A percentile compares a stretch with the other conserved stretches of the same genome.
These are phyloP conservation scores for Coriaria nepalensis DNA, from an alignment of 306 rosid species.

Conservation along the genomic window DNA sequence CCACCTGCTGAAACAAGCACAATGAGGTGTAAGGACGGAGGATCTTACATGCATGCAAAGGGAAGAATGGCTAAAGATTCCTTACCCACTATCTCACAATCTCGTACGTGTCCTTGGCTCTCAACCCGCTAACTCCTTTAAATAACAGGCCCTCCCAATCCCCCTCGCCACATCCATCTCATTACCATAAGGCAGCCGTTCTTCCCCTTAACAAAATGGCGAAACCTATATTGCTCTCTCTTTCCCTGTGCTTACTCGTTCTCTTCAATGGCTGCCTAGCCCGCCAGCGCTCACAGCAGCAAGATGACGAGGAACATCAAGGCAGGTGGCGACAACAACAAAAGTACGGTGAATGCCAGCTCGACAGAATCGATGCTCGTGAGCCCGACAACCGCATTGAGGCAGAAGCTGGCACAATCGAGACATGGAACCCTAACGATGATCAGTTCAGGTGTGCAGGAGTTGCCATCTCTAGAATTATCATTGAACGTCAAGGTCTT, in stretches of 20 bases:
- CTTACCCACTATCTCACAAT: neutral
- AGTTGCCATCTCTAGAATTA: slow-evolving; percentile 15
- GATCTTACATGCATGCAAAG: slow-evolving; percentile 11
- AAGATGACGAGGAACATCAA: slow-evolving; percentile 10
- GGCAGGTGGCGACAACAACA: neutral
- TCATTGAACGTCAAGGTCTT: slow-evolving; percentile 31
- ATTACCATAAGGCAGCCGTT: neutral
- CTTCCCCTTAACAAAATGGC: slow-evolving; percentile 21
- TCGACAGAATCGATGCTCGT: slow-evolving; percentile 20
- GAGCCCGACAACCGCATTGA: slow-evolving; percentile 22
- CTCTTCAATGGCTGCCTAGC: slow-evolving; percentile 29
- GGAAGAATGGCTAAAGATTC: slow-evolving; percentile 10
- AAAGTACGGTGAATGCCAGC: slow-evolving; percentile 17
- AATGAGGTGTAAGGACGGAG: slow-evolving; percentile 11
- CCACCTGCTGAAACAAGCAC: slow-evolving; percentile 3
- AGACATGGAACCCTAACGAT: slow-evolving; percentile 33
- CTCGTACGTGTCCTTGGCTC: slow-evolving; percentile 1
- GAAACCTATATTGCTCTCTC: slow-evolving; percentile 23
- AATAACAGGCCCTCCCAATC: slow-evolving; percentile 2
- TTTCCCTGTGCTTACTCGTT: slow-evolving; percentile 27
- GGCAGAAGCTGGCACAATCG: slow-evolving; percentile 26
- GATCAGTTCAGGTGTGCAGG: slow-evolving; percentile 26
- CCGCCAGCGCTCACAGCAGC: neutral
- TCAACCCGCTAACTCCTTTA: neutral
- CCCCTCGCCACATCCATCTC: slow-evolving; percentile 4